Percentiles rank a stretch among this genome's conserved stretches.
Conservation (phyloP, 2,329 filamentous ascomycete species). For the Alternaria sp. region DNA sequence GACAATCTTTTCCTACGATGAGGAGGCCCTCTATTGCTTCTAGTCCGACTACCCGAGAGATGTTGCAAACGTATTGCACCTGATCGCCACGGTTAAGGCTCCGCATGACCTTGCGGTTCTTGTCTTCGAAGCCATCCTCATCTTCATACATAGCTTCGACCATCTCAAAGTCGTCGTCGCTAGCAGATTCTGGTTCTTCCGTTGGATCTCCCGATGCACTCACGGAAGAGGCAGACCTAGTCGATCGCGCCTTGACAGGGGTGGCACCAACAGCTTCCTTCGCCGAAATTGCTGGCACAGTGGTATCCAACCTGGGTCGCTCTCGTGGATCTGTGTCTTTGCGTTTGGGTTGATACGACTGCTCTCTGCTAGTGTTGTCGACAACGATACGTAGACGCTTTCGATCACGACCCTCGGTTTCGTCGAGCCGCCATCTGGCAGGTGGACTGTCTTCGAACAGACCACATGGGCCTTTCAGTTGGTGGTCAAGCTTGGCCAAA, state of each 20-base stretch:
- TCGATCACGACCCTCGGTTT: constrained; percentile 92
- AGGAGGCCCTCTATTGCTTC: constrained; percentile 93
- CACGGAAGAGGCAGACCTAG: constrained; percentile 28
- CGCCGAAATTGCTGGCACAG: constrained; percentile 40
- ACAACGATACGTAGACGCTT: constrained; percentile 90
- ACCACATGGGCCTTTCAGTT: constrained; percentile 79
- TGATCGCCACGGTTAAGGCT: constrained; percentile 88
- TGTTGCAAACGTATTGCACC: constrained; percentile 92
- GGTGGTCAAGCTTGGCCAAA: constrained; percentile 78
- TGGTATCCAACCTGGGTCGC: constrained; percentile 55
- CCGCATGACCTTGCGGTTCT: constrained; percentile 97
- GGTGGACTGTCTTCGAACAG: constrained; percentile 72
- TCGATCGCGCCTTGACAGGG: constrained; percentile 28
- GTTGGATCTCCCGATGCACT: constrained; percentile 39
- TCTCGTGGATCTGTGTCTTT: constrained; percentile 65
- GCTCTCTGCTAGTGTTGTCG: constrained; percentile 69
- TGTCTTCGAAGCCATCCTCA: constrained; percentile 90
- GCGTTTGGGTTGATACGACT: constrained; percentile 84
- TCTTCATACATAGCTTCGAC: constrained; percentile 90
- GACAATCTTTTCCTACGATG: constrained; percentile 86
- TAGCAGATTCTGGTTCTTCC: constrained; percentile 51
- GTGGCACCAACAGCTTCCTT: constrained; percentile 40
- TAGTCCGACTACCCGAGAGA: constrained; percentile 90
- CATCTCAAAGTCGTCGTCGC: constrained; percentile 94
- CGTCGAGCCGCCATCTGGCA: constrained; percentile 88